Evolutionary conservation across 1,139 yeast species (phyloP), one percentile per base, ranked within the genome.

Genomic region (Geotrichum aggregatum): DNA sequence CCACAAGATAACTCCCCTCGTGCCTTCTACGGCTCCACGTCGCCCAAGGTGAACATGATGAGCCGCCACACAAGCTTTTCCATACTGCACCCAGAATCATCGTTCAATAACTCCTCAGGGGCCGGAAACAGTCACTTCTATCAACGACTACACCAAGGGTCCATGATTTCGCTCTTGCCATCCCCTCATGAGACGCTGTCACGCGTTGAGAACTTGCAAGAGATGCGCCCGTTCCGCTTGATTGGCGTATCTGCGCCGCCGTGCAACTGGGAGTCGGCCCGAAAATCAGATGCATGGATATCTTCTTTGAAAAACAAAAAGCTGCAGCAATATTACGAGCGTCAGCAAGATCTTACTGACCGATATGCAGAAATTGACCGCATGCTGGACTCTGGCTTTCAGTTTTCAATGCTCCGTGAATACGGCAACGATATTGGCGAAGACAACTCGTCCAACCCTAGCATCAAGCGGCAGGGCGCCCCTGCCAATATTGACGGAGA

Each of bases 321-420:
- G 21, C 34, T 11, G 11, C 49, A 65, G 0, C 59, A 69, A 2
- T 71, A 54, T 52, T 71, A 71, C 52, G 59, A 54, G 35, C 49
- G 56, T 18, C 91, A 84, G 66, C 84, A 86, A 62, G 77, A 73
- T 33, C 66, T 82, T 54, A 79, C 84, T 55, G 78, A 76, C 30
- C 72, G 79, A 50, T 83, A 79, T 59, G 66, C 69, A 47, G 84
- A 79, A 56, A 80, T 86, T 31, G 95, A 86, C 63, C 71, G 75
- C 52, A 72, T 84, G 53, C 72, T 86, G 49, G 94, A 84, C 64
- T 80, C 88, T 2, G 91, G 89, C 0, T 76, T 85, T 54, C 87
- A 84, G 58, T 74, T 76, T 54, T 76, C 78, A 45, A 81, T 86
- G 80, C 74, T 86, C 49, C 74, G 79, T 52, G 80, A 78, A 50